A percentile compares a stretch with the other conserved stretches of the same genome.
Conservation (phyloP, 2,329 filamentous ascomycete species). For the Acrocalymma vagum region DNA sequence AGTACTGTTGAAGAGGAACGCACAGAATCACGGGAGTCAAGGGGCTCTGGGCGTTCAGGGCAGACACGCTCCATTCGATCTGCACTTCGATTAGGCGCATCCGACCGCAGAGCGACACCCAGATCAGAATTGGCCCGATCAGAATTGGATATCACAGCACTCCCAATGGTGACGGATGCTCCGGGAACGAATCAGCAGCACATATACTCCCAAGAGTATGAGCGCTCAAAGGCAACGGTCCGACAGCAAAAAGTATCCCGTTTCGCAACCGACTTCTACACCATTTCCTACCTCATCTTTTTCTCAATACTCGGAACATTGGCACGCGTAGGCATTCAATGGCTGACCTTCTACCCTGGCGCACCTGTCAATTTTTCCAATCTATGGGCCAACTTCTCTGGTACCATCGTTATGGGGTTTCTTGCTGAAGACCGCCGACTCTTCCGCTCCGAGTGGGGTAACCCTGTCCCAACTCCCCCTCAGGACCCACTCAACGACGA, state of each 20-base stretch:
- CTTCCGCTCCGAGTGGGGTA: slow-evolving; percentile 74
- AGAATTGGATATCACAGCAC: slow-evolving; percentile 35
- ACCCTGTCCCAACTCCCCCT: slow-evolving; percentile 31
- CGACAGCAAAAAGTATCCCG: slow-evolving; percentile 28
- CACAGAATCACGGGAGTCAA: slow-evolving; percentile 6
- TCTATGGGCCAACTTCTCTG: slow-evolving; percentile 88
- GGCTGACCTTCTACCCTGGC: slow-evolving; percentile 80
- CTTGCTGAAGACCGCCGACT: slow-evolving; percentile 79
- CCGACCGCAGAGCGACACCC: slow-evolving; percentile 5
- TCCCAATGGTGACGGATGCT: slow-evolving; percentile 29
- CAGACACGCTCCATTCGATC: slow-evolving; percentile 6
- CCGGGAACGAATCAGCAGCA: slow-evolving; percentile 8
- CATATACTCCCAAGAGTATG: slow-evolving; percentile 13
- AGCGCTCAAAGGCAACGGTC: slow-evolving; percentile 18
- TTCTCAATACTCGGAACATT: slow-evolving; percentile 88
- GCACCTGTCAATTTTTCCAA: slow-evolving; percentile 77
- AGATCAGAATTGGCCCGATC: slow-evolving; percentile 20
- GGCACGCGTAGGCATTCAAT: slow-evolving; percentile 80
- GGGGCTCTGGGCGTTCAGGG: slow-evolving; percentile 15
- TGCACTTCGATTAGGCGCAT: slow-evolving; percentile 13
- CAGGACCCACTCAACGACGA: slow-evolving; percentile 43
- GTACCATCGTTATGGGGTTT: slow-evolving; percentile 86
- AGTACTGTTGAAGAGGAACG: slow-evolving; percentile 6
- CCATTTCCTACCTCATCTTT: slow-evolving; percentile 81
- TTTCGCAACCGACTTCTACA: slow-evolving; percentile 61